Evolutionary conservation across 768 basidiomycete genomes (phyloP).

Genomic region (Kwoniella sp.): DNA sequence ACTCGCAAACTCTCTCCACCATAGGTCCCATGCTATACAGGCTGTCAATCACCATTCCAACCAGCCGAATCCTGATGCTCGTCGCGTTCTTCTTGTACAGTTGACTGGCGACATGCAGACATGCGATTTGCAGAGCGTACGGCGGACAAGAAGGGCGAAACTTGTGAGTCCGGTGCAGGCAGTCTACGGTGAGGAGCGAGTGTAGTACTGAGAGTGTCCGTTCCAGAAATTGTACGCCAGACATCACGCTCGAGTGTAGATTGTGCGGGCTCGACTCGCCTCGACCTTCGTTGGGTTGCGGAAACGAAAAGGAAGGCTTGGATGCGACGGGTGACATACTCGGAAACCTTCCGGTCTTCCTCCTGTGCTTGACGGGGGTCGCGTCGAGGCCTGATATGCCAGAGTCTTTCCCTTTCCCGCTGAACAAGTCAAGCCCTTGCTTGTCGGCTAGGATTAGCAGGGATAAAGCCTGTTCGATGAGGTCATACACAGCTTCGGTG

Average conservation of each 20-base stretch:
- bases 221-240: slow-evolving; percentile 54
- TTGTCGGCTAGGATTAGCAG: slow-evolving; percentile 30
- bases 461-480: slow-evolving; percentile 32
- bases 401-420: background rate
- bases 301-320: slow-evolving; percentile 33
- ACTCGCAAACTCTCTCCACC: slow-evolving; percentile 61
- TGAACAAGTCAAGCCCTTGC: slow-evolving; percentile 30
- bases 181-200: slow-evolving; percentile 63
- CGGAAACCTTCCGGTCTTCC: slow-evolving; percentile 23
- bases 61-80: slow-evolving; percentile 59
- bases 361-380: slow-evolving; percentile 14
- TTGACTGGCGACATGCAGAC: slow-evolving; percentile 67
- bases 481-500: slow-evolving; percentile 19
- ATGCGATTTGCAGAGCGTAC: slow-evolving; percentile 67
- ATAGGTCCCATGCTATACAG: slow-evolving; percentile 68
- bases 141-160: slow-evolving; percentile 67
- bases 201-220: slow-evolving; percentile 51
- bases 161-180: slow-evolving; percentile 60
- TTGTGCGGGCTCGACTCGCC: slow-evolving; percentile 2
- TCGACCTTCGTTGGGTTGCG: no score
- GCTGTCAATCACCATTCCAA: slow-evolving; percentile 67
- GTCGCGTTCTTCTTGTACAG: slow-evolving; percentile 59
- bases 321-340: slow-evolving; percentile 51
- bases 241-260: slow-evolving; percentile 4
- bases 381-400: background rate